Base-by-base conservation (phyloP, 2,329 filamentous ascomycete species). In the Pseudopithomyces maydicus region DNA sequence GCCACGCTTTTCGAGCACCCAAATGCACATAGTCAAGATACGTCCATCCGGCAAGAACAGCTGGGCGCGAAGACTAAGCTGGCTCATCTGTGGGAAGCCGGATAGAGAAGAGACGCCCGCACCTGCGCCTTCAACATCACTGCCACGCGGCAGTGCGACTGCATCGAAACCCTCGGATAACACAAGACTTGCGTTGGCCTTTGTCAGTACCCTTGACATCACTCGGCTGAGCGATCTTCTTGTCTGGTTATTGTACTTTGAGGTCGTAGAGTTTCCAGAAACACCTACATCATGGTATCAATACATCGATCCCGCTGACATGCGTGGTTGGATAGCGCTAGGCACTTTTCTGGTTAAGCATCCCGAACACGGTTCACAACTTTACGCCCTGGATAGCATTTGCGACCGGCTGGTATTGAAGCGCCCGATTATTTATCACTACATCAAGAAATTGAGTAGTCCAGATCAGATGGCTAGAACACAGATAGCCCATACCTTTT, bases 251-350 rank as follows among this genome's bases (percentile, higher is more conserved):
- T 35, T 69, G 12, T 66, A 66, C 51, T 60, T 66, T 42, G 68
- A 71, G 32, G 23, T 65, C 19, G 64, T 69, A 7, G 56, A 65
- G 26, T 47, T 65, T 23, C 64, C 66, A 20, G 58, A 63, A 2
- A 50, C 55, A 6, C 63, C 65, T 3, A 23, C 53, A 2, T 12
- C 39, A 22, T 71, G 64, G 66, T 70, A 64, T 48, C 44, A 50
- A 2, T 14, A 8, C 1, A 59, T 66, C 38, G 23, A 54, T 11
- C 26, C 53, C 0, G 61, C 64, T 59, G 58, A 68, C 14, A 63
- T 68, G 59, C 63, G 58, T 33, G 65, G 61, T 6, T 71, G 68
- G 67, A 54, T 71, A 19, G 59, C 60, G 6, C 22, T 70, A 7
- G 64, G 66, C 7, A 11, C 32, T 0, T 66, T 60, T 23, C 26